Percentiles rank a stretch among this genome's conserved stretches.
Conservation (phyloP, 129 eudicot genomes). For the Flaveria trinervia region DNA sequence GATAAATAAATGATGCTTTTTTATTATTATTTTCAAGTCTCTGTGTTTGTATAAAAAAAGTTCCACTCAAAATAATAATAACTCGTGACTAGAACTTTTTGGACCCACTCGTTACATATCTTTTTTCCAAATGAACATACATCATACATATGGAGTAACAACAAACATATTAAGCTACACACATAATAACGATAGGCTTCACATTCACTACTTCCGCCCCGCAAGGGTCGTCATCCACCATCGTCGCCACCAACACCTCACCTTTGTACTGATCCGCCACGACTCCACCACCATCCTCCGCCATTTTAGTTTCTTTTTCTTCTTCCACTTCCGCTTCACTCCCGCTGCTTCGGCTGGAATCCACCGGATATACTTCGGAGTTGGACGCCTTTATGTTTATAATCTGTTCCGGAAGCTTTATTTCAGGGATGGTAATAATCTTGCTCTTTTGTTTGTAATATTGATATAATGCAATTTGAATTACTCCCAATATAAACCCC, state of each 20-base stretch:
- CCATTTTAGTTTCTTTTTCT: slow-evolving; percentile 5
- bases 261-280: slow-evolving; percentile 6
- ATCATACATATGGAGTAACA: background rate
- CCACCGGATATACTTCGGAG: slow-evolving; percentile 48
- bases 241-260: background rate
- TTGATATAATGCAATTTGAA: slow-evolving; percentile 62
- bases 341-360: slow-evolving; percentile 33
- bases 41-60: background rate
- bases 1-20: background rate
- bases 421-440: slow-evolving; percentile 18
- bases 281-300: background rate
- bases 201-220: slow-evolving; percentile 24
- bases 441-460: slow-evolving; percentile 44
- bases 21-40: background rate
- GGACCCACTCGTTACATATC: slow-evolving; percentile 6
- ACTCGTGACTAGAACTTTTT: background rate
- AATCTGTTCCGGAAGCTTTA: slow-evolving; percentile 38
- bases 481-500: slow-evolving; percentile 64
- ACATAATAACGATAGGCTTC: slow-evolving; percentile 27
- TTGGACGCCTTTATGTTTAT: slow-evolving; percentile 42
- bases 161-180: background rate
- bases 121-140: slow-evolving; percentile 2
- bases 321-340: slow-evolving; percentile 22
- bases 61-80: background rate
- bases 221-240: slow-evolving; percentile 23